Evolutionary conservation across 805 yeast genomes (phyloP), one percentile per base, ranked within the genome.

Genomic region (Metschnikowia picachoensis): DNA sequence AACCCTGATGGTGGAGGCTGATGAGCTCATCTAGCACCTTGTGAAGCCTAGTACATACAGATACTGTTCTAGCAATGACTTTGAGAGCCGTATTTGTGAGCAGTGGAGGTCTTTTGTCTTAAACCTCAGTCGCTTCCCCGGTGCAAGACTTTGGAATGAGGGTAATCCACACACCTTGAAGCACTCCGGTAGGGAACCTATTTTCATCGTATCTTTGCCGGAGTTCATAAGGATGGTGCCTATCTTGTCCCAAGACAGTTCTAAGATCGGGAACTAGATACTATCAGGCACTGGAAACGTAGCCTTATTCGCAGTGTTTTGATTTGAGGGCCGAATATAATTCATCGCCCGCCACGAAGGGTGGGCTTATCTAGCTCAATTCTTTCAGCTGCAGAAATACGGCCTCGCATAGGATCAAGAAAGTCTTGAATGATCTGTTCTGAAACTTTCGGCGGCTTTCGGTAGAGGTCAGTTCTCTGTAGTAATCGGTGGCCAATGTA

Each of bases 1-100:
- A 45, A 45, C 13, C 48, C 48, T 12, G 29, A 15, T 45, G 48
- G 16, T 40, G 17, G 14, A 30, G 37, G 17, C 41, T 42, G 9
- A 45, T 32, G 12, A 45, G 38, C 9, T n/a, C 13, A 9, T 16
- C 31, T 13, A 40, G 25, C 8, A 39, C 30, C 16, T 25, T 25
- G 14, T 39, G 43, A 11, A 44, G 32, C n/a, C 44, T 17, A 15
- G 29, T 6, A 33, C 39, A 39, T 8, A 39, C 43, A n/a, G n/a
- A 39, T 8, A 33, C 14, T n/a, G 41, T 44, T 8, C 25, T 37
- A 4, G 43, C 15, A 3, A 44, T 44, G 30, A 44, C 35, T 14
- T 34, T 34, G 17, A 34, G 17, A 11, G 39, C 36, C 12, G 37
- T 34, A 16, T 13, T 34, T 8, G 20, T 34, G 13, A 34, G 17